Conservation (phyloP, 768 basidiomycete genomes). For the Tricholoma furcatifolium region DNA sequence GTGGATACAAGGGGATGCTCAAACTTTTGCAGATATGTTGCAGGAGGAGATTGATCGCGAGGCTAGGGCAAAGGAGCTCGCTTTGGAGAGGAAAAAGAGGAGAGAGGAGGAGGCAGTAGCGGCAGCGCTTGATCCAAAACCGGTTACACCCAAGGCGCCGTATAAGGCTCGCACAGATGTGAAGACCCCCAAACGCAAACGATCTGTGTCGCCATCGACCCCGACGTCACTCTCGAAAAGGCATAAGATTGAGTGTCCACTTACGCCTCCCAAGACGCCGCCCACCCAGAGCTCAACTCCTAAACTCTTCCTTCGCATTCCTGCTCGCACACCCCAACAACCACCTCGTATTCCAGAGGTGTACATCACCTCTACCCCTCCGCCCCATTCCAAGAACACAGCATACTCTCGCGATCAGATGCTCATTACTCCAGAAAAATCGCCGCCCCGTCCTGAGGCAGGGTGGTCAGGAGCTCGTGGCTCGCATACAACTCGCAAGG, state of each 20-base stretch:
- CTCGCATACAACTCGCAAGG: background rate
- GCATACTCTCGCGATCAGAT: slow-evolving; percentile 1
- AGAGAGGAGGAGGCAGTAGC: slow-evolving; percentile 46
- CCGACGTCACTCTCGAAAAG: slow-evolving; percentile 13
- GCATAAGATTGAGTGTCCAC: slow-evolving; percentile 14
- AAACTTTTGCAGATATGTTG: slow-evolving; percentile 67
- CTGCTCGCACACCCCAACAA: slow-evolving; percentile 11
- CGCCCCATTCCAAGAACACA: slow-evolving; percentile 1
- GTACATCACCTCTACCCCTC: slow-evolving; percentile 13
- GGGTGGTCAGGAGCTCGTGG: too few species aligned
- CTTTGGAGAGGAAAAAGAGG: slow-evolving; percentile 53
- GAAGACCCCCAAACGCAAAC: slow-evolving; percentile 13
- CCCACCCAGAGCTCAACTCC: background rate
- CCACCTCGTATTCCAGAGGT: slow-evolving; percentile 11
- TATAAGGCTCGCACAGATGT: slow-evolving; percentile 1
- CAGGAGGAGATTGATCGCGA: slow-evolving; percentile 59
- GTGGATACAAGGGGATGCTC: slow-evolving; percentile 88
- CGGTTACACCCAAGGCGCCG: background rate
- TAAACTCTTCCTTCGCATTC: slow-evolving; percentile 16
- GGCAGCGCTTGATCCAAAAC: slow-evolving; percentile 4
- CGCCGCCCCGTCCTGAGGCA: slow-evolving; percentile 8
- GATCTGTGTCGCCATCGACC: background rate
- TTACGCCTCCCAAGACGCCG: slow-evolving; percentile 19
- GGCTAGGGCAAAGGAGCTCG: slow-evolving; percentile 50
- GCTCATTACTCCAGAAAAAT: slow-evolving; percentile 19